Evolutionary conservation across 1,139 yeast species (phyloP).

Genomic region (Saccharomyces uvarum): DNA sequence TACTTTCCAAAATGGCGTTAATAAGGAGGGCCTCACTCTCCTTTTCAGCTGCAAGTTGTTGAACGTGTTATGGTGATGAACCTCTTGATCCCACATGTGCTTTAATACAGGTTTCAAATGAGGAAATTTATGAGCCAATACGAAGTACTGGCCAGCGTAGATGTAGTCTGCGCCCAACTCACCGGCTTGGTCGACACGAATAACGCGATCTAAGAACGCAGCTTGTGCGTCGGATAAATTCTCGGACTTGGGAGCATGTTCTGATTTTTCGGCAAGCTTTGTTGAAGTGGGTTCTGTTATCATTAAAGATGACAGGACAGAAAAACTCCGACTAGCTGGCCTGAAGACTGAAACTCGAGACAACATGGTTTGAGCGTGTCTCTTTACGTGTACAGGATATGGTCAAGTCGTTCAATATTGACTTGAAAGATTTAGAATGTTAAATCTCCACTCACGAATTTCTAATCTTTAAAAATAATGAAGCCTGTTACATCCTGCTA

Average conservation of each 20-base stretch:
- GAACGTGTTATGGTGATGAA: constrained; percentile 82
- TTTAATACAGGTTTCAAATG: constrained; percentile 64
- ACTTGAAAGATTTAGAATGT: background rate
- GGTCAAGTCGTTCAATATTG: background rate
- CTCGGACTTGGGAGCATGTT: constrained; percentile 10
- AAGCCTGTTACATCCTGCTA: background rate
- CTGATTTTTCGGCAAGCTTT: constrained; percentile 5
- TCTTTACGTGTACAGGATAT: background rate
- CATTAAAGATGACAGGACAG: constrained; percentile 12
- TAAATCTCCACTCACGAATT: background rate
- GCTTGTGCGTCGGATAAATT: constrained; percentile 51
- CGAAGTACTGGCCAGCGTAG: constrained; percentile 82
- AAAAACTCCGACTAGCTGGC: constrained; percentile 7
- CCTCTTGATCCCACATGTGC: constrained; percentile 98
- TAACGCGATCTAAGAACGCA: constrained; percentile 65
- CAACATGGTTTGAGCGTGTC: background rate
- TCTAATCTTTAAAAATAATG: background rate
- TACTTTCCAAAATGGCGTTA: constrained; percentile 88
- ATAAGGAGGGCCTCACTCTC: constrained; percentile 80
- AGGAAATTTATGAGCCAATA: constrained; percentile 62
- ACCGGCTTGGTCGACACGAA: constrained; percentile 96
- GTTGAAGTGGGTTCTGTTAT: constrained; percentile 3
- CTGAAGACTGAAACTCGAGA: background rate
- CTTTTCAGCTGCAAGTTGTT: constrained; percentile 65
- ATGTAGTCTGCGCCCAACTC: constrained; percentile 96